These are phyloP conservation scores for Eucalyptus curtisii DNA, from an alignment of 345 rosid genomes.

Conservation along the genomic window DNA sequence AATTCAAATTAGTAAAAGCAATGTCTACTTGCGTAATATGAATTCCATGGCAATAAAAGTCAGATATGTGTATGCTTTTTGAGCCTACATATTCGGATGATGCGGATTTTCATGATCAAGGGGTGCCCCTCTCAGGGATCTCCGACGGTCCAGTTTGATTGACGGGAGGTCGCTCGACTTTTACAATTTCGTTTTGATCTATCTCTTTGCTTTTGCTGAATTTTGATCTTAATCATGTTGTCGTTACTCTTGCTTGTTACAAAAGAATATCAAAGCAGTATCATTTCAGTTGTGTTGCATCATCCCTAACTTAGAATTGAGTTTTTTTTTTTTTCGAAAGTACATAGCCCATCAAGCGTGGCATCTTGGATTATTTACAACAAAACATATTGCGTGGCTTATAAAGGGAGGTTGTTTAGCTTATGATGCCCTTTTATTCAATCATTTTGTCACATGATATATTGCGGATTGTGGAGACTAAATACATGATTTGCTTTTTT, in stretches of 20 bases:
- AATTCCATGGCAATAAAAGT: too few species aligned
- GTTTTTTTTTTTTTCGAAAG: not conserved
- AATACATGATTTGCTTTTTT: not conserved
- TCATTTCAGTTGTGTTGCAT: not conserved
- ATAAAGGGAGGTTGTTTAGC: not conserved
- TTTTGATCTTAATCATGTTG: not conserved
- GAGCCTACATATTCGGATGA: not conserved
- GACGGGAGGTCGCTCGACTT: not conserved
- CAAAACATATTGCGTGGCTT: not conserved
- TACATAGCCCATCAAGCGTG: not conserved
- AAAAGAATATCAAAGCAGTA: not conserved
- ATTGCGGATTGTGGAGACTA: not conserved
- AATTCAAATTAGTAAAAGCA: not conserved
- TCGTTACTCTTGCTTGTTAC: not conserved
- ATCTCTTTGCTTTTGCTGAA: not conserved
- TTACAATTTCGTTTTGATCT: not conserved
- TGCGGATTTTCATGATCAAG: not conserved
- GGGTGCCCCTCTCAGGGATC: not conserved
- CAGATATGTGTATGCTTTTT: too few species aligned
- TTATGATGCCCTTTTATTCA: not conserved
- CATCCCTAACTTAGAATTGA: not conserved
- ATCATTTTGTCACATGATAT: not conserved
- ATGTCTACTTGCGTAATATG: not conserved
- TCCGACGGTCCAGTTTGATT: accelerated
- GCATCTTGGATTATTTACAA: not conserved